Base-by-base conservation (phyloP, 2,329 filamentous ascomycete species). In the Aschersonia sp. region DNA sequence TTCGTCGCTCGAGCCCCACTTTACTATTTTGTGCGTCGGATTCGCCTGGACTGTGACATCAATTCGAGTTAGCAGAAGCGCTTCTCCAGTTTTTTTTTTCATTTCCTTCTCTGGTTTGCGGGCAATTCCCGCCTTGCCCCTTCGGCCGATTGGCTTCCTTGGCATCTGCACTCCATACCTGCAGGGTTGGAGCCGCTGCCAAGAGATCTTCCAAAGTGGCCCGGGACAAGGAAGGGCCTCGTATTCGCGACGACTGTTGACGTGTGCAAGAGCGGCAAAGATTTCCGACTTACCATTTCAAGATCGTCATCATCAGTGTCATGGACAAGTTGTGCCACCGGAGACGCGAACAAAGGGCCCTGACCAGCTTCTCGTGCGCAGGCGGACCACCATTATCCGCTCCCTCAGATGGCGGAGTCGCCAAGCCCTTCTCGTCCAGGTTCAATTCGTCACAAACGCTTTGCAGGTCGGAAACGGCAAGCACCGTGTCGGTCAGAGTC, bases 311-410 rank as follows among this genome's bases (percentile, higher is more conserved):
- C 57, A 66, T 63, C 58, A 65, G 62, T 12, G 60, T 62, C 53
- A 65, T 63, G n/a, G 62, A 64, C 22, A 66, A 53, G 44, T 62
- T 63, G 53, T 65, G 63, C 61, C 61, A 66, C 32, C 60, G 58
- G 7, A 66, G 58, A 5, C 63, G 55, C 2, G 60, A 56, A 44
- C 58, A 64, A 5, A 66, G 52, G 5, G 55, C 53, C 30, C 50
- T 56, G 31, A 62, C 53, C 32, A 52, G 51, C 52, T 59, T 58
- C 46, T 57, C 56, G n/a, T 52, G 54, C n/a, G 52, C 14, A 51
- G 44, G n/a, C 29, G 30, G 10, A 6, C 29, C 43, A 31, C 22
- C 22, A n/a, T 44, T 42, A 5, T 6, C 7, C 10, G 43, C 47
- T 49, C 22, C 49, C 45, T 8, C 52, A 47, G 41, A 52, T 47